phyloP scores from a whole-genome alignment of 2,329 filamentous ascomycete genomes.

The Hymenoscyphus salicellus region DNA sequence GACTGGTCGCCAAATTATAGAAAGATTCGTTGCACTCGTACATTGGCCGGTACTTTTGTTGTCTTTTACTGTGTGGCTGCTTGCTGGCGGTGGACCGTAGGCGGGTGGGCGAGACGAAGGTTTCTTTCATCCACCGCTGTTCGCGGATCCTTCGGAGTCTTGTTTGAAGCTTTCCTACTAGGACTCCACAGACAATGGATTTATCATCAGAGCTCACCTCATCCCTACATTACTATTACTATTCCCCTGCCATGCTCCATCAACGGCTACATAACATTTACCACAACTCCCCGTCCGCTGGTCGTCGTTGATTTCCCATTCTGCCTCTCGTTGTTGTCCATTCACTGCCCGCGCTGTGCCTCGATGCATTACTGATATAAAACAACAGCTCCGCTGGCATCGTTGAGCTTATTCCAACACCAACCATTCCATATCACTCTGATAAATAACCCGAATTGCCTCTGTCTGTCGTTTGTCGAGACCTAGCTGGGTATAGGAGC shows the following conservation, averaged over 20 bases:
- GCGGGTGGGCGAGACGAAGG: background rate
- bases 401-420: background rate
- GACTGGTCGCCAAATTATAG: background rate
- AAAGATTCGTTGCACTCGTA: background rate
- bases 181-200: background rate
- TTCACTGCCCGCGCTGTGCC: background rate
- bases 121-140: background rate
- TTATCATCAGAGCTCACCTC: conserved; percentile 3
- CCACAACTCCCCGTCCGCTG: background rate
- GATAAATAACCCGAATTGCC: background rate
- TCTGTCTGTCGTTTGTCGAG: background rate
- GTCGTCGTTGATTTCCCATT: background rate
- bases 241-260: background rate
- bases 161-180: background rate
- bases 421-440: background rate
- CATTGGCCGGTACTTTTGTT: background rate
- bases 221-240: background rate
- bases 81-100: background rate
- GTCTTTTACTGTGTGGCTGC: background rate
- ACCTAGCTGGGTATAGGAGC: conserved; percentile 3
- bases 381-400: background rate
- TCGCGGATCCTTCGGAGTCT: background rate
- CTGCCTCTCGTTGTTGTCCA: background rate
- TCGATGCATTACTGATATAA: background rate
- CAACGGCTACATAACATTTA: background rate